phyloP scores from a whole-genome alignment of 2,329 filamentous ascomycete genomes.

The Epichloe scottii region DNA sequence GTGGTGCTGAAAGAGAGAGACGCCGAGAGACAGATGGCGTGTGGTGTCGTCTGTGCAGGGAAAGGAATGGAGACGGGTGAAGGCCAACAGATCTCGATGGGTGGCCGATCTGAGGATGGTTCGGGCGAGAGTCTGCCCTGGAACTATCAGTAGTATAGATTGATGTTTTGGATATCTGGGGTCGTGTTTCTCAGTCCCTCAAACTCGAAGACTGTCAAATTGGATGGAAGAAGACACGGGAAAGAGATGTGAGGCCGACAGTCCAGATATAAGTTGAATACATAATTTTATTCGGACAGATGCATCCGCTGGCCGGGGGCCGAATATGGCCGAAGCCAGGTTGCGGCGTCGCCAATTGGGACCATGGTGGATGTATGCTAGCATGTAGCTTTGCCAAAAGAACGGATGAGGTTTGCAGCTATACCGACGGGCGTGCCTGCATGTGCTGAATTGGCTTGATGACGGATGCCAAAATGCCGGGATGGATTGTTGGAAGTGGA shows the following conservation, averaged over 20 bases:
- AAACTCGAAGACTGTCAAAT: slow-evolving; percentile 6
- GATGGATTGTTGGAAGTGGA: slow-evolving; percentile 3
- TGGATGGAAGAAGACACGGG: background rate
- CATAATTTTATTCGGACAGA: background rate
- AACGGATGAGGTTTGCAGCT: background rate
- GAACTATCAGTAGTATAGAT: slow-evolving; percentile 13
- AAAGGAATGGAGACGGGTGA: slow-evolving; percentile 20
- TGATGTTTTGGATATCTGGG: slow-evolving; percentile 13
- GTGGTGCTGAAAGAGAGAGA: slow-evolving; percentile 16
- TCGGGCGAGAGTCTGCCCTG: slow-evolving; percentile 10
- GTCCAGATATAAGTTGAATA: slow-evolving; percentile 8
- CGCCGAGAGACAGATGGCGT: slow-evolving; percentile 23
- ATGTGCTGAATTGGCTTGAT: background rate
- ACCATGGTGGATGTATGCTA: background rate
- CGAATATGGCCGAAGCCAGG: background rate
- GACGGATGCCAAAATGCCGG: slow-evolving; percentile 2
- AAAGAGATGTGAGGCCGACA: slow-evolving; percentile 8
- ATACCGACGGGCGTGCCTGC: slow-evolving; percentile 2
- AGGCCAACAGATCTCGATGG: slow-evolving; percentile 16
- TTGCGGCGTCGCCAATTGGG: background rate
- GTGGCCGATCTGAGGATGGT: slow-evolving; percentile 11
- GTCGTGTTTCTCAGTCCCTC: slow-evolving; percentile 11
- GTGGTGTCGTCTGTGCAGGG: slow-evolving; percentile 17
- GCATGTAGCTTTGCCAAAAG: slow-evolving; percentile 3
- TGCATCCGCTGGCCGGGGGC: background rate